Evolutionary conservation across 169 alveolate genomes (phyloP).

Genomic region (Miamiensis avidus): DNA sequence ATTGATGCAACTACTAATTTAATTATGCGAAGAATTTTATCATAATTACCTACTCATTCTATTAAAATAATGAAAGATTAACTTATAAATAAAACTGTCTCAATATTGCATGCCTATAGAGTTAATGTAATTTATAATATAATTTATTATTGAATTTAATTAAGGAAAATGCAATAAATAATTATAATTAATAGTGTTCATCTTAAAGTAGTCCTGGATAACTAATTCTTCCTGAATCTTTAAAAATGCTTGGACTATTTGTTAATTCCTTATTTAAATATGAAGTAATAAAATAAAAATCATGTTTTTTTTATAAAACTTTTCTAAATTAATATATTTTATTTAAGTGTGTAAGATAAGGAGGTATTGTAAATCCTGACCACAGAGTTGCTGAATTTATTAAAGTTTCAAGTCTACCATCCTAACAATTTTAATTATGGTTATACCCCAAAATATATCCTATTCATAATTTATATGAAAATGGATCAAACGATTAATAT

Average conservation of each 20-base stretch:
- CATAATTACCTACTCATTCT: conserved; percentile 21
- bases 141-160: too few species aligned
- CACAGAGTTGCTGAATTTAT: conserved; percentile 36
- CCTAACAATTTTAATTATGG: conserved; percentile 35
- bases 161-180: too few species aligned
- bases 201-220: conserved; percentile 48
- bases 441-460: conserved; percentile 30
- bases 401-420: conserved; percentile 25
- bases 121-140: conserved; percentile 12
- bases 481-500: conserved; percentile 5
- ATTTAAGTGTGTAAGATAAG: conserved; percentile 21
- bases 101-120: conserved; percentile 47
- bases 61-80: conserved; percentile 38
- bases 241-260: conserved; percentile 45
- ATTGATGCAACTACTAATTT: conserved; percentile 45
- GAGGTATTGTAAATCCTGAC: conserved; percentile 46
- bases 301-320: too few species aligned
- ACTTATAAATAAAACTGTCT: conserved; percentile 44
- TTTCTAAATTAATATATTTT: too few species aligned
- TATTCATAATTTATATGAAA: conserved; percentile 1
- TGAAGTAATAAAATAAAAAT: conserved; percentile 19
- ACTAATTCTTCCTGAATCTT: conserved; percentile 58
- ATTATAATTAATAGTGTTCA: conserved; percentile 38
- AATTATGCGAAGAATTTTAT: conserved; percentile 18
- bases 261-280: conserved; percentile 43